These are phyloP conservation scores for Epithele typhae DNA, from an alignment of 768 basidiomycete species.

Conservation along the genomic window DNA sequence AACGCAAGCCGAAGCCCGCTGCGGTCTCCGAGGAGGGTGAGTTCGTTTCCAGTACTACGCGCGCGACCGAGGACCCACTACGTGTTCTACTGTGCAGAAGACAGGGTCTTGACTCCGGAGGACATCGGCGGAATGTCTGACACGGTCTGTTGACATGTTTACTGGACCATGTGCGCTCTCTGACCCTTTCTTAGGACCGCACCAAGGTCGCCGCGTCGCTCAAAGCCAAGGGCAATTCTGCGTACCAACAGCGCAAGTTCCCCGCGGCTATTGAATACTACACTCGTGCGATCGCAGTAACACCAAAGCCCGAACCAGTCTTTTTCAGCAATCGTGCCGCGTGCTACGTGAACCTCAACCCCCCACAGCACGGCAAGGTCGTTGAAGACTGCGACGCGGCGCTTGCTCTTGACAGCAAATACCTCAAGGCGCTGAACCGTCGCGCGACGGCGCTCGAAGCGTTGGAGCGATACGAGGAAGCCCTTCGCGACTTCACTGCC, in stretches of 20 bases:
- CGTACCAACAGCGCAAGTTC: slow-evolving; percentile 63
- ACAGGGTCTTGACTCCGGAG: slow-evolving; percentile 43
- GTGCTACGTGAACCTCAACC: slow-evolving; percentile 90
- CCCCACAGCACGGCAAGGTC: slow-evolving; percentile 78
- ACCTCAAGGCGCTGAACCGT: slow-evolving; percentile 89
- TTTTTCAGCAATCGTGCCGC: slow-evolving; percentile 98
- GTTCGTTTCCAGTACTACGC: too few species aligned
- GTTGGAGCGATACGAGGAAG: slow-evolving; percentile 67
- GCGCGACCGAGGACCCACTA: too few species aligned
- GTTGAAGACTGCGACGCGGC: slow-evolving; percentile 89
- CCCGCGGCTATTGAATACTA: slow-evolving; percentile 58
- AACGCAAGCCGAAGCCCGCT: slow-evolving; percentile 42
- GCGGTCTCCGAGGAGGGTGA: not conserved
- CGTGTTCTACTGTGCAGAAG: slow-evolving; percentile 25
- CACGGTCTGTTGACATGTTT: slow-evolving; percentile 39
- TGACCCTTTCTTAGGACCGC: slow-evolving; percentile 49
- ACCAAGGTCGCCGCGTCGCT: slow-evolving; percentile 54
- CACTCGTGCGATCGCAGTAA: slow-evolving; percentile 68
- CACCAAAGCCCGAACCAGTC: slow-evolving; percentile 82
- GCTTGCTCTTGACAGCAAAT: slow-evolving; percentile 73
- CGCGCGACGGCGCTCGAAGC: slow-evolving; percentile 83
- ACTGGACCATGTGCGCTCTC: not conserved
- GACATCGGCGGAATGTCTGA: slow-evolving; percentile 53
- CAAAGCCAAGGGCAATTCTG: slow-evolving; percentile 68
- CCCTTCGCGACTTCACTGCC: slow-evolving; percentile 92